A percentile compares a stretch with the other conserved stretches of the same genome.
Evolutionary conservation across 306 rosid genomes (phyloP).

Genomic region (Albizia julibrissin): DNA sequence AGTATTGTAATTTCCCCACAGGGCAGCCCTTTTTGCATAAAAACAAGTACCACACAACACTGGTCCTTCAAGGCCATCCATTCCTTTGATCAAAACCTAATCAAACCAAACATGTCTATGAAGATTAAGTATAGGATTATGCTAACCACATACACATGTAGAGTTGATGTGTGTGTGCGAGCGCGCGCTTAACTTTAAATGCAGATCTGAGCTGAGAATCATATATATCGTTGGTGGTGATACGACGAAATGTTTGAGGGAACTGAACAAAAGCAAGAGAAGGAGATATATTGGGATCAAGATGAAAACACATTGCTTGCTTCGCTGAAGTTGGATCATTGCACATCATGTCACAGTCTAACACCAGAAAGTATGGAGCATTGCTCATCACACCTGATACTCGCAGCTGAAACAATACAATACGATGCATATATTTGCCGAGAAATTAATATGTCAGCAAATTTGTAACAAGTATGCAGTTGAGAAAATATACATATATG

Average conservation of each 20-base stretch:
- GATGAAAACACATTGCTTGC: slow-evolving; percentile 76
- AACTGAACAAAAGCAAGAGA: slow-evolving; percentile 70
- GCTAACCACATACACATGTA: no score
- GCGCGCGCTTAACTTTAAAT: background rate
- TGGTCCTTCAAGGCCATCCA: slow-evolving; percentile 69
- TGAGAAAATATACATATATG: no score
- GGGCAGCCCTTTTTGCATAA: slow-evolving; percentile 54
- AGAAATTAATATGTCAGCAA: no score
- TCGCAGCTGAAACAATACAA: slow-evolving; percentile 46
- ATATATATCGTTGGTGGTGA: slow-evolving; percentile 63
- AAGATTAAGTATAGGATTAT: background rate
- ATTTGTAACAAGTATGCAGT: no score
- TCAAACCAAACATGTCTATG: background rate
- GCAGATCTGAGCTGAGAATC: slow-evolving; percentile 49
- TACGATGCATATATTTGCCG: no score
- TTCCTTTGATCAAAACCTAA: slow-evolving; percentile 51
- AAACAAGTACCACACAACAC: slow-evolving; percentile 60
- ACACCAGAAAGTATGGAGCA: slow-evolving; percentile 59
- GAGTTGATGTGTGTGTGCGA: no score
- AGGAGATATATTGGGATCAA: slow-evolving; percentile 59
- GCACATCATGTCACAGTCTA: slow-evolving; percentile 86
- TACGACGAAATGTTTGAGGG: slow-evolving; percentile 60
- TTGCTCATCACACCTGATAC: slow-evolving; percentile 72
- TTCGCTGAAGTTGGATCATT: slow-evolving; percentile 66
- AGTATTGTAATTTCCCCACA: slow-evolving; percentile 34